phyloP scores from a whole-genome alignment of 2,329 filamentous ascomycete species.

The Colletotrichum orchidophilum region DNA sequence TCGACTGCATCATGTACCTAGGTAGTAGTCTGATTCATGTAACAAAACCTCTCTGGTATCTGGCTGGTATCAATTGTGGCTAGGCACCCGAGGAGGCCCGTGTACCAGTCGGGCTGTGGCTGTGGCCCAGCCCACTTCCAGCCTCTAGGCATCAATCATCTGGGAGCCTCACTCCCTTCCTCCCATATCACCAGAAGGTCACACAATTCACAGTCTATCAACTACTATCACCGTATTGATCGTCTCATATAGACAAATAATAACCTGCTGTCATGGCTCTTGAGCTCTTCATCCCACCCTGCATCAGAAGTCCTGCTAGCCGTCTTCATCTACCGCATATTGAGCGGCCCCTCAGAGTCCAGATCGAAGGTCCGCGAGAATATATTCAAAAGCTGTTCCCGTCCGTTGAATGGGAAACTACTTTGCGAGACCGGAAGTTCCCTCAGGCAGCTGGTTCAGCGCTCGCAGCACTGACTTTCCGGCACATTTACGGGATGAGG shows the following conservation, averaged over 20 bases:
- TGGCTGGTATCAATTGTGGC: too few relatives aligned
- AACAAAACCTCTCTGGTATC: too few relatives aligned
- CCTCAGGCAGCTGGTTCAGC: slow-evolving; percentile 30
- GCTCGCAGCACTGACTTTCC: slow-evolving; percentile 33
- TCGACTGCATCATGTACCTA: not conserved
- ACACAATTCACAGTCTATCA: too few relatives aligned
- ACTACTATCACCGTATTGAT: too few relatives aligned
- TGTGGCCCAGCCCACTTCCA: too few relatives aligned
- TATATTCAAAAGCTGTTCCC: slow-evolving; percentile 35
- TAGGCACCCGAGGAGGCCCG: too few relatives aligned
- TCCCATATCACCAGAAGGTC: too few relatives aligned
- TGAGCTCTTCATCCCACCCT: slow-evolving; percentile 35
- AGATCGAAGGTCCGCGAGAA: slow-evolving; percentile 36
- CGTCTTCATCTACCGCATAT: slow-evolving; percentile 29
- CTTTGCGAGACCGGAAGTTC: not conserved
- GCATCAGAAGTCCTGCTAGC: slow-evolving; percentile 31
- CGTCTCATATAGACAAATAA: too few relatives aligned
- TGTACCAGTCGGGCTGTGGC: too few relatives aligned
- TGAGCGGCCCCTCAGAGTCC: slow-evolving; percentile 34
- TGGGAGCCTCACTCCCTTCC: too few relatives aligned
- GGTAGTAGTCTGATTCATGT: too few relatives aligned
- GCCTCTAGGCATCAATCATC: too few relatives aligned
- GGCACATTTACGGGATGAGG: slow-evolving; percentile 27
- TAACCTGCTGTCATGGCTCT: slow-evolving; percentile 8
- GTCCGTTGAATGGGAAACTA: slow-evolving; percentile 24